Evolutionary conservation across 225 moss, liverwort and hornwort genomes (phyloP).

Genomic region (Physcomitrium patens): DNA sequence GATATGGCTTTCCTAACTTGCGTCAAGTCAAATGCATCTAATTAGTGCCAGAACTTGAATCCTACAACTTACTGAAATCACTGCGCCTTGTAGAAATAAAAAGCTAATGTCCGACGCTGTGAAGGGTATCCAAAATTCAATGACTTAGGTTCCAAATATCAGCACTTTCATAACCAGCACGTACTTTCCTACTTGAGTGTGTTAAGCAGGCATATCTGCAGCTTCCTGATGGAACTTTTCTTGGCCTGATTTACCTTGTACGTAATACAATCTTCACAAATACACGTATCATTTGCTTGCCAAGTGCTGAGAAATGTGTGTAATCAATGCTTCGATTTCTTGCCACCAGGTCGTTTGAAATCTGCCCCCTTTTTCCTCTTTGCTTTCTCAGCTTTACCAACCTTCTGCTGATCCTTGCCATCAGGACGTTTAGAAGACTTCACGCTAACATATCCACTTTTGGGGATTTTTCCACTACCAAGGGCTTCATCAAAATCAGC

Average conservation of each 20-base stretch:
- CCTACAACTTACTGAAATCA: no score
- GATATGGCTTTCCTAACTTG: no score
- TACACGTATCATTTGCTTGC: constrained; percentile 10
- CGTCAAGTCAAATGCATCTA: no score
- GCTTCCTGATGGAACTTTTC: background rate
- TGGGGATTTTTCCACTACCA: constrained; percentile 65
- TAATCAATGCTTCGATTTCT: constrained; percentile 49
- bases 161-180: no score
- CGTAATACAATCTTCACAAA: constrained; percentile 37
- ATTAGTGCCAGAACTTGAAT: no score
- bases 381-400: constrained; percentile 50
- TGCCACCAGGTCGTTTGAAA: constrained; percentile 53
- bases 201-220: background rate
- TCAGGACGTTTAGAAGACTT: constrained; percentile 50
- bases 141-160: no score
- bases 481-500: constrained; percentile 90
- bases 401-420: constrained; percentile 42
- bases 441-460: constrained; percentile 78
- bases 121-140: no score
- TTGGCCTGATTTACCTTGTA: constrained; percentile 7
- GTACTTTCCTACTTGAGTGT: no score
- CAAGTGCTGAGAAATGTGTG: background rate
- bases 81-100: no score
- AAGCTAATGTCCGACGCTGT: no score
- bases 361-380: constrained; percentile 59